A percentile compares a stretch with the other conserved stretches of the same genome.
Evolutionary conservation across 345 rosid species (phyloP).

Genomic region (Citrus medica): DNA sequence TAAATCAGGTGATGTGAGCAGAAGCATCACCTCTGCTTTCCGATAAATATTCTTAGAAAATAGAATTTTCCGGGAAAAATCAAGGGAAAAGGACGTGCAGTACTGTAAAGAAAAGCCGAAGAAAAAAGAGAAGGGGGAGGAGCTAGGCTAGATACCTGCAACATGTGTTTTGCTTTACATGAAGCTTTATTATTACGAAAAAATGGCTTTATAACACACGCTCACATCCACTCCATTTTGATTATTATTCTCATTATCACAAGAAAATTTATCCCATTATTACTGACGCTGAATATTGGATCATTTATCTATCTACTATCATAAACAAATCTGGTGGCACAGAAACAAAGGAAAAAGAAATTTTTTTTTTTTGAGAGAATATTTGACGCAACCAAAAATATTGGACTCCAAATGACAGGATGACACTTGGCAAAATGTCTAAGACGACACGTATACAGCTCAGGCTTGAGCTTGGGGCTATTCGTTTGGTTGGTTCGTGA

Average conservation of each 20-base stretch:
- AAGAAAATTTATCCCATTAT: conserved; percentile 17
- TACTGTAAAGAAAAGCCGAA: not conserved
- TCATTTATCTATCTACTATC: not conserved
- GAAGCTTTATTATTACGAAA: conserved; percentile 2
- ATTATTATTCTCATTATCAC: conserved; percentile 10
- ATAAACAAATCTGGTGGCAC: conserved; percentile 16
- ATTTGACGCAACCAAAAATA: not conserved
- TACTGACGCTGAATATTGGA: conserved; percentile 10
- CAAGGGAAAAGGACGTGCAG: not conserved
- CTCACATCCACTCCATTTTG: conserved; percentile 1
- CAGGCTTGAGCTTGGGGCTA: not conserved
- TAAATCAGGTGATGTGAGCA: conserved; percentile 10
- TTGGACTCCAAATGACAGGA: conserved; percentile 1
- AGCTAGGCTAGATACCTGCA: conserved; percentile 3
- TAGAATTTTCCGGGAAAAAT: not conserved
- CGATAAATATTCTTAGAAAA: conserved; percentile 3
- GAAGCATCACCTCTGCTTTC: conserved; percentile 10
- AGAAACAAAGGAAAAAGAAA: conserved; percentile 16
- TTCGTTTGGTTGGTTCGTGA: not conserved
- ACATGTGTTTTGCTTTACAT: conserved; percentile 13
- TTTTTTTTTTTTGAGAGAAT: conserved; percentile 4
- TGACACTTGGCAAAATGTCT: not conserved
- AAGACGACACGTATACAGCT: not conserved
- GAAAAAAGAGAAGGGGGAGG: not conserved
- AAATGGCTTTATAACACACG: not conserved